Evolutionary conservation across 345 rosid genomes (phyloP).

Genomic region (Carallia pectinifolia): DNA sequence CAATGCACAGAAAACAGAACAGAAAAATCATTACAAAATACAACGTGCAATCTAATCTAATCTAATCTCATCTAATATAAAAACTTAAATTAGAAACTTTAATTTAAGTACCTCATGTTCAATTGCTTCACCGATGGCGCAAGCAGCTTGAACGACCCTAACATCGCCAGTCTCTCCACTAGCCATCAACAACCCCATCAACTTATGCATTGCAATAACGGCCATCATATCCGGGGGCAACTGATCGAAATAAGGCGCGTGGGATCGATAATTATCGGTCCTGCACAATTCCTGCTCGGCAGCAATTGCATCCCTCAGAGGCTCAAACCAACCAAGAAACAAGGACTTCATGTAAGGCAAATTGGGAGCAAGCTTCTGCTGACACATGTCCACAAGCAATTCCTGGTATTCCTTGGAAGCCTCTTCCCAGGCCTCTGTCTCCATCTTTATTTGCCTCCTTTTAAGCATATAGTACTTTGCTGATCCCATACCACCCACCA

Average conservation of each 20-base stretch:
- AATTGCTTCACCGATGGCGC: constrained; percentile 84
- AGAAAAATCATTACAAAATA: background rate
- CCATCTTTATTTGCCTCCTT: constrained; percentile 70
- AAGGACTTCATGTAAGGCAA: constrained; percentile 81
- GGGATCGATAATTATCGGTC: constrained; percentile 35
- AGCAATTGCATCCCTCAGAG: constrained; percentile 72
- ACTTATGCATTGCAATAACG: constrained; percentile 86
- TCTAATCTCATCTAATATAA: background rate
- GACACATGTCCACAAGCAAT: constrained; percentile 80
- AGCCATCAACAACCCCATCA: constrained; percentile 84
- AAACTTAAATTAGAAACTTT: background rate
- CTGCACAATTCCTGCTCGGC: constrained; percentile 59
- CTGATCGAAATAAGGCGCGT: constrained; percentile 49
- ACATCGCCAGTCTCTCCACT: constrained; percentile 57
- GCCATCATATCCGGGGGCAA: constrained; percentile 92
- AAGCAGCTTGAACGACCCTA: constrained; percentile 72
- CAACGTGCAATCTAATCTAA: background rate
- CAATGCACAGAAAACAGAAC: constrained; percentile 2
- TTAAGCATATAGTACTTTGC: constrained; percentile 50
- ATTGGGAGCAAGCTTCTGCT: constrained; percentile 94
- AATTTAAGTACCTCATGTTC: constrained; percentile 77
- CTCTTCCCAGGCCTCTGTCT: constrained; percentile 92
- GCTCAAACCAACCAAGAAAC: constrained; percentile 97
- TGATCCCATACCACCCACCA: constrained; percentile 52
- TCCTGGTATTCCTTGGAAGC: constrained; percentile 89